Evolutionary conservation across 345 rosid species (phyloP).

Genomic region (Gossypium sturtianum): DNA sequence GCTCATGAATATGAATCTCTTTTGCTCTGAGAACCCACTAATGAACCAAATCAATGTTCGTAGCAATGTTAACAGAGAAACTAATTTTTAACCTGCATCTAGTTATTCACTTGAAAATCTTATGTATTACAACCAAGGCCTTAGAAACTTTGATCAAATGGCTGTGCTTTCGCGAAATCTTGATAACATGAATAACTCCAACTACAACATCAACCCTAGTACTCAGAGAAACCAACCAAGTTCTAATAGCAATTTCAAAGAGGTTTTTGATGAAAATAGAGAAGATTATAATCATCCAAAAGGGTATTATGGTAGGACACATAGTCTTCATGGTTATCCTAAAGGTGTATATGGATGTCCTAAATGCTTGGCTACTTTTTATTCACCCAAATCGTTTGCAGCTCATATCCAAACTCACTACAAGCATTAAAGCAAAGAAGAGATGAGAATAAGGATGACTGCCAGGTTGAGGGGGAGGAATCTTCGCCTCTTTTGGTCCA

Average conservation of each 20-base stretch:
- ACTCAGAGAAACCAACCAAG: neutral
- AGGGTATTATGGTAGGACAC: conserved; percentile 19
- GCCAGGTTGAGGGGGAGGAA: conserved; percentile 10
- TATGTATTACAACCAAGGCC: neutral
- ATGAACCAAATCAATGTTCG: neutral
- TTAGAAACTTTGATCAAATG: neutral
- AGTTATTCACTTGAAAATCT: neutral
- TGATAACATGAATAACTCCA: neutral
- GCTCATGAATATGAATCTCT: neutral
- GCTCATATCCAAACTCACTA: conserved; percentile 19
- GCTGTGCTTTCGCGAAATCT: neutral
- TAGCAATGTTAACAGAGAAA: neutral
- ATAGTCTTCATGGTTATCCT: conserved; percentile 18
- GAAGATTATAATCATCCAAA: neutral
- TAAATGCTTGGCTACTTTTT: conserved; percentile 5
- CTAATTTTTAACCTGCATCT: neutral
- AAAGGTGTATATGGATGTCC: conserved; percentile 29
- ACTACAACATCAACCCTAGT: neutral
- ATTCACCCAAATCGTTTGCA: conserved; percentile 18
- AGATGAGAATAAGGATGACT: conserved; percentile 18
- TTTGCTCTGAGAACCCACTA: neutral
- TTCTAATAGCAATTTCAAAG: neutral
- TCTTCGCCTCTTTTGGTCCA: neutral
- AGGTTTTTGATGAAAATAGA: neutral
- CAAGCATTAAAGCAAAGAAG: conserved; percentile 9